Base-by-base conservation (phyloP, 495 filamentous ascomycete species). In the Chlorociboria aeruginascens region DNA sequence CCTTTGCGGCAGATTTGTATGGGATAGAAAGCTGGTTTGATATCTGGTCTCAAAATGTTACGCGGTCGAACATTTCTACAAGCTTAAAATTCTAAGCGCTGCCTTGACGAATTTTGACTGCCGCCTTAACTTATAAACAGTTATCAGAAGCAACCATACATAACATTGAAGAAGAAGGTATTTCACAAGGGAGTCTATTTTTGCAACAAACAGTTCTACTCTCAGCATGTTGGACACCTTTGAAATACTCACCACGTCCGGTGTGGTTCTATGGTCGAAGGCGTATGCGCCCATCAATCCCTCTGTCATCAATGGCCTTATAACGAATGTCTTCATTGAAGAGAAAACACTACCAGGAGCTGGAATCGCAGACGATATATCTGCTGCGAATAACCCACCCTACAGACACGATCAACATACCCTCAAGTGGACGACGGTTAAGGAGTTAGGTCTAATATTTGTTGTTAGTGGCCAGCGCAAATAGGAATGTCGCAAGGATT, bases 311-410 rank as follows among this genome's bases (percentile, higher is more conserved):
- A 94, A 98, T 69, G 83, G 82, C 68, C 83, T 97, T 63, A 93
- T 98, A 69, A 79, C 79, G 62, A 89, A 97, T 63, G 83, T 96
- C 61, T 90, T 98, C 68, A 95, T 98, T 61, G 93, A 97, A 66
- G 92, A 96, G 64, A 81, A 79, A 60, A 81, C 83, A 32, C 72
- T 73, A 45, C 72, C 82, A 33, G 74, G 76, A 41, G 69, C 68
- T 34, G 73, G 69, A 53, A 69, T 72, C 49, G 76, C 74, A 50
- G 73, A 76, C 41, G 71, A 78, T 60, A 62, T 66, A 14, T 72
- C 77, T 34, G 73, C 77, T 3, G 65, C 76, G 3, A 62, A 63
- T 36, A 83, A 83, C 53, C 79, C 86, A 1, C 67, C 79, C 0
- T 96, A 88, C 68, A 90, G 81, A 66, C 82, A 86, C 58, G 92